Evolutionary conservation across 495 filamentous ascomycete genomes (phyloP), one percentile per base, ranked within the genome.

Genomic region (Talaromyces stipitatus): DNA sequence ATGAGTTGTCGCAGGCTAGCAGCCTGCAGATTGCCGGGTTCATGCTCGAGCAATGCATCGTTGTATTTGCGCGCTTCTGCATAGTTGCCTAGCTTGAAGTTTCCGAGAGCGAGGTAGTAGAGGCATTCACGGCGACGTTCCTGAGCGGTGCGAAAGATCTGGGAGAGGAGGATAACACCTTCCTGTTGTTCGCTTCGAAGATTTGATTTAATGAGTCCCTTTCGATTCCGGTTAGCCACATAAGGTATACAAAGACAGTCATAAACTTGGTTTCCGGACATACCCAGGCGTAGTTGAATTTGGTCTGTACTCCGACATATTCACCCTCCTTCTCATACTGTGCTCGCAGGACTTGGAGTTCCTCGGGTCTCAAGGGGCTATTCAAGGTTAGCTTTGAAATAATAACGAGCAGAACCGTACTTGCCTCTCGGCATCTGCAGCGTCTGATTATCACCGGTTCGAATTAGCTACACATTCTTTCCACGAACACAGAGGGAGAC

Each of bases 271-370:
- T 18, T 9, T 7, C 11, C 36, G 16, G 41, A 57, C 78, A 41
- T 77, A 95, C 91, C 94, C 94, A 98, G 65, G 95, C 92, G 69
- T 90, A 97, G 83, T 98, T 98, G 83, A 98, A 98, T 70, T 97
- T 97, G 46, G 94, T 98, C 71, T 98, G 94, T 26, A 98, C 84
- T 46, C 92, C 91, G 14, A 96, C 95, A 72, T 92, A 96, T 62
- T 91, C 87, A 57, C 92, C 94, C 71, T 98, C 94, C 71, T 92
- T 92, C 67, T 97, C 91, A 71, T 92, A 98, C 72, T 97, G 94
- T 54, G 87, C 76, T 55, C 92, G 88, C 20, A 98, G 78, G 50
- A 97, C 92, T 67, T 91, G 83, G 54, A 98, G 85, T 68, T 98
- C 94, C 18, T 87, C 86, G 7, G 88, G 82, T 68, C 91, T 92